phyloP scores from a whole-genome alignment of 441 rosid species.

The Lepidium campestre region DNA sequence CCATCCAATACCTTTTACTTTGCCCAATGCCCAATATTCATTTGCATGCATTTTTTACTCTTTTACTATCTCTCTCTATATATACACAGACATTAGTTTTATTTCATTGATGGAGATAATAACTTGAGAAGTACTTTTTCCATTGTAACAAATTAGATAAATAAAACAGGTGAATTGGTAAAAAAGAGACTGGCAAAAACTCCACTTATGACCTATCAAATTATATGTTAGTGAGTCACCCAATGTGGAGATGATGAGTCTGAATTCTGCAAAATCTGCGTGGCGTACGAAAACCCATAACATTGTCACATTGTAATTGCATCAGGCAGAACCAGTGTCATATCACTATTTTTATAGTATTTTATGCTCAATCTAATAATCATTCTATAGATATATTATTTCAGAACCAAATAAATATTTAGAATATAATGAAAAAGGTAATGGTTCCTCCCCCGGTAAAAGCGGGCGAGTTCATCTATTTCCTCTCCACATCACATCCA shows the following conservation, averaged over 20 bases:
- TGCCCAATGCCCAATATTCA: slow-evolving; percentile 16
- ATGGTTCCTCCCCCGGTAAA: slow-evolving; percentile 30
- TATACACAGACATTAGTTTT: not conserved
- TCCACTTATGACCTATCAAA: too few species aligned
- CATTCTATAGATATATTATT: not conserved
- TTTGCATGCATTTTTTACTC: slow-evolving; percentile 14
- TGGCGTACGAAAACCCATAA: slow-evolving; percentile 31
- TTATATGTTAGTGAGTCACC: not conserved
- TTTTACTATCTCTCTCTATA: not conserved
- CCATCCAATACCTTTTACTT: slow-evolving; percentile 29
- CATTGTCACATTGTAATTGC: slow-evolving; percentile 33
- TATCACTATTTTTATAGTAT: not conserved
- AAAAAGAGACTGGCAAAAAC: too few species aligned
- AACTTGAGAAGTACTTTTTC: not conserved
- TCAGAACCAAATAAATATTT: not conserved
- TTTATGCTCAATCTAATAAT: not conserved
- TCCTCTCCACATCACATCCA: slow-evolving; percentile 5
- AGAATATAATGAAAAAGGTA: not conserved
- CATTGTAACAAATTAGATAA: too few species aligned
- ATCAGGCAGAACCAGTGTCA: slow-evolving; percentile 7
- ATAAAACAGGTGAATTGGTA: too few species aligned
- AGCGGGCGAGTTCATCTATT: slow-evolving; percentile 25
- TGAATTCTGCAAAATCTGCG: slow-evolving; percentile 19
- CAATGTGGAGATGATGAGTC: slow-evolving; percentile 27
- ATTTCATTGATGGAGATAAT: not conserved